Base-by-base conservation (phyloP, 2,329 filamentous ascomycete genomes). In the Setomelanomma holmii region DNA sequence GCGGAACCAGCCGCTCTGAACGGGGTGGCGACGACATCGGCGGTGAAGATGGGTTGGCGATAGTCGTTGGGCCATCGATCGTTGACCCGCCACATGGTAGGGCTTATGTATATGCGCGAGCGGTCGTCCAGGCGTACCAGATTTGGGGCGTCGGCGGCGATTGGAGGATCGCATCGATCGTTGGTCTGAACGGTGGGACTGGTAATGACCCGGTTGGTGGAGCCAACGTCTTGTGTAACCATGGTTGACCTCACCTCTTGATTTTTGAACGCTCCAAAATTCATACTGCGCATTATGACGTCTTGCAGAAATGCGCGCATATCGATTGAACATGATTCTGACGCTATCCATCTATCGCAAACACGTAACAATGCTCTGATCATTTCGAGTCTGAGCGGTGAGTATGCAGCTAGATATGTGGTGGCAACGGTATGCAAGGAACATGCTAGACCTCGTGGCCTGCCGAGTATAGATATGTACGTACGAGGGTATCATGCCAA, bases 401-500 rank as follows among this genome's bases (percentile, higher is more conserved):
- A n/a, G n/a, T n/a, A n/a, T n/a, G n/a, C n/a, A n/a, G n/a, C n/a
- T n/a, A n/a, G n/a, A n/a, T n/a, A n/a, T n/a, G n/a, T n/a, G n/a
- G n/a, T n/a, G n/a, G n/a, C 30, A 34, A 41, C 39, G 20, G n/a
- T 14, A 16, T 14, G 34, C 6, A 12, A 36, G 14, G 36, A 40
- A 20, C 8, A 21, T 12, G 17, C 17, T 14, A 30, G 14, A 14
- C 27, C 14, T 27, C 5, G 14, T 3, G 14, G 10, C 27, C 27
- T 8, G 10, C 10, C 10, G 27, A 30, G 27, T 30, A 30, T 30
- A 30, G 27, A 44, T 46, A 30, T 46, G 41, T 55, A 49, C 41
- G 34, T 53, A 49, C 27, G 21, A 52, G 63, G 63, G 63, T 66
- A 66, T 66, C 61, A 47, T 48, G 44, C 48, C 40, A 45, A 56